phyloP scores from a whole-genome alignment of 2,329 filamentous ascomycete species.

The Hymenoscyphus salicellus region DNA sequence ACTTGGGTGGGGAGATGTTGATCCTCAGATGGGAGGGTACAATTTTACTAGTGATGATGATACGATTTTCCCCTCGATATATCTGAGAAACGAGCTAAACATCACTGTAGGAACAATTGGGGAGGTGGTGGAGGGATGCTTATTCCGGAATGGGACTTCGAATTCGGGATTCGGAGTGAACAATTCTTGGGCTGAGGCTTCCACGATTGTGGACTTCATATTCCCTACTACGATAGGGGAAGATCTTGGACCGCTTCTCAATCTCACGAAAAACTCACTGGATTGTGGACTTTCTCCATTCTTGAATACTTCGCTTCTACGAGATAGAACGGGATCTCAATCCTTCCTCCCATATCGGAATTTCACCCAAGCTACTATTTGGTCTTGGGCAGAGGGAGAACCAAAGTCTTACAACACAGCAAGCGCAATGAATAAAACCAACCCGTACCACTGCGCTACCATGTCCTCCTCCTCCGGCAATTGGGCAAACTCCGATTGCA shows the following conservation, averaged over 20 bases:
- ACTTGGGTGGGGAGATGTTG: slow-evolving; percentile 53
- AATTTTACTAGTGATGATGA: slow-evolving; percentile 49
- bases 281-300: slow-evolving; percentile 59
- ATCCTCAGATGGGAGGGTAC: slow-evolving; percentile 55
- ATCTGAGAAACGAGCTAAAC: slow-evolving; percentile 40
- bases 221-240: slow-evolving; percentile 31
- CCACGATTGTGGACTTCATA: slow-evolving; percentile 32
- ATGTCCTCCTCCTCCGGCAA: slow-evolving; percentile 48
- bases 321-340: slow-evolving; percentile 48
- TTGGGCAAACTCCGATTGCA: slow-evolving; percentile 59
- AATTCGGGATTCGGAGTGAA: slow-evolving; percentile 42
- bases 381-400: slow-evolving; percentile 59
- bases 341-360: slow-evolving; percentile 48
- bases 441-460: slow-evolving; percentile 53
- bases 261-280: slow-evolving; percentile 42
- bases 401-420: slow-evolving; percentile 46
- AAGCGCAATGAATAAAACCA: slow-evolving; percentile 21
- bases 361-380: slow-evolving; percentile 49
- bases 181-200: slow-evolving; percentile 51
- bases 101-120: slow-evolving; percentile 40
- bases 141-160: slow-evolving; percentile 45
- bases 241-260: slow-evolving; percentile 36
- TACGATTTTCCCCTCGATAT: slow-evolving; percentile 49
- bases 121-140: slow-evolving; percentile 50
- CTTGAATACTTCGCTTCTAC: slow-evolving; percentile 52